These are phyloP conservation scores for Anaeramoeba ignava DNA, from an alignment of 78 protist genomes.

Conservation along the genomic window DNA sequence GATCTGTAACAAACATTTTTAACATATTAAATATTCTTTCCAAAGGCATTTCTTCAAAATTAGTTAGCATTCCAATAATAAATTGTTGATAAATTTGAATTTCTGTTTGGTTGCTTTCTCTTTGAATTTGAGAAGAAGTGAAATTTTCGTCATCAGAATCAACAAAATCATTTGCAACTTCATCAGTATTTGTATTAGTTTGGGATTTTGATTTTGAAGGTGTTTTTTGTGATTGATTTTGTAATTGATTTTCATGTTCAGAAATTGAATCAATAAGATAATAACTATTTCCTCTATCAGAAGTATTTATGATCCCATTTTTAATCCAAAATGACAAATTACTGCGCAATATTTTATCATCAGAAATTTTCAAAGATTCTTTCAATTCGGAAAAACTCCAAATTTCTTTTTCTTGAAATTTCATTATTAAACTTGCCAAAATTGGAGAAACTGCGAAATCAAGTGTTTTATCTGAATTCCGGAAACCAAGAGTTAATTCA, in stretches of 20 bases:
- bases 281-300: background rate
- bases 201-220: slow-evolving; percentile 1
- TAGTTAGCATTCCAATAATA: slow-evolving; percentile 47
- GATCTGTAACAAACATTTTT: background rate
- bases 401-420: slow-evolving; percentile 10
- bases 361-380: slow-evolving; percentile 2
- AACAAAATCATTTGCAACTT: slow-evolving; percentile 8
- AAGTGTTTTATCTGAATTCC: background rate
- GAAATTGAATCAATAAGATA: background rate
- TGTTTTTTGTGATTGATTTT: slow-evolving; percentile 11
- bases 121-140: slow-evolving; percentile 6
- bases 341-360: slow-evolving; percentile 14
- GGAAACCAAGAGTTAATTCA: slow-evolving; percentile 31
- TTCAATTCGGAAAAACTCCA: slow-evolving; percentile 11
- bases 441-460: slow-evolving; percentile 34
- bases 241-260: background rate
- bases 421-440: slow-evolving; percentile 34
- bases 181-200: slow-evolving; percentile 4
- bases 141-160: background rate
- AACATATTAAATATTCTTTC: background rate
- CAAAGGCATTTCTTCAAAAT: slow-evolving; percentile 29
- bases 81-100: slow-evolving; percentile 23
- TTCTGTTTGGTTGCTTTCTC: slow-evolving; percentile 24
- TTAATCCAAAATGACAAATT: slow-evolving; percentile 37
- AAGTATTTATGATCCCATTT: slow-evolving; percentile 17